phyloP scores from a whole-genome alignment of 176 grass and related monocot species.

The Hordeum vulgare region MorexV3_pseudomolecules_assembly NC_058524.1:582694908-582695407 shows the following conservation, averaged over 20 bases:
- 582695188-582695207: background rate
- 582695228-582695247: background rate
- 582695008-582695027: background rate
- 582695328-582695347: background rate
- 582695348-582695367: background rate
- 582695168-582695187: background rate
- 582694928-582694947: slow-evolving; percentile 23
- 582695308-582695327: background rate
- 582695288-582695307: background rate
- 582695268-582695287: background rate
- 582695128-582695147: background rate
- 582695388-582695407: too few relatives aligned
- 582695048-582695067: background rate
- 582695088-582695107: background rate
- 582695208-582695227: background rate
- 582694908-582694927: slow-evolving; percentile 29
- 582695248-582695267: background rate
- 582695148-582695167: background rate
- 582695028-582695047: background rate
- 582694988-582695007: slow-evolving; percentile 1
- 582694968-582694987: slow-evolving; percentile 19
- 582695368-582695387: too few relatives aligned
- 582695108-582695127: background rate
- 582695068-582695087: background rate
- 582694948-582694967: background rate